Evolutionary conservation across 352 stramenopile genomes (phyloP), one percentile per base, ranked within the genome.

Genomic region (Globisporangium barbulae): DNA sequence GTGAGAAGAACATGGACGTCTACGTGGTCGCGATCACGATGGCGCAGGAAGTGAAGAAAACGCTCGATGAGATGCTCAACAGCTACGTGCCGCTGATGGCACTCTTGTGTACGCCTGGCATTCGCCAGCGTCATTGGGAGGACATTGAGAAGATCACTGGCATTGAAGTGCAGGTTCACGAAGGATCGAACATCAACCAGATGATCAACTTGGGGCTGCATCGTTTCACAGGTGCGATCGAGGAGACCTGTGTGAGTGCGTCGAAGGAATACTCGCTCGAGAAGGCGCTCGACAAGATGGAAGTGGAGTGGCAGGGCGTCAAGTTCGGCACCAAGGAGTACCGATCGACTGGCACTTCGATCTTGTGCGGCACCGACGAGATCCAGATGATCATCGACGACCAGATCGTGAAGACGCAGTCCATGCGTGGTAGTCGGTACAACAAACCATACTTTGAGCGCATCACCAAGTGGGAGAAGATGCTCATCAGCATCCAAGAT

Each of bases 401-500:
- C 69, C 94, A 98, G 73, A 97, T 98, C 47, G 91, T 98, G 28
- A 98, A 98, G 75, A 97, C 91, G 0, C 93, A 98, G 73, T 97
- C 93, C 19, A 98, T 98, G 92, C 84, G 91, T 31, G 92, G 93
- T 2, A 96, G 82, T 60, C 88, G 90, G 2, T 98, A 97, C 71
- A 97, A 98, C 69, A 92, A 97, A 37, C 89, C 93, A 8, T 97
- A 98, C 70, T 82, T 98, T 60, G 78, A 93, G 48, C 74, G 88
- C 13, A 95, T 97, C 44, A 78, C 72, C 49, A 75, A 75, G 50
- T 98, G 93, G 92, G 92, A 98, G 66, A 90, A 95, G 42, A 91
- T 94, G 64, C 74, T 98, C 9, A 88, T 89, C 28, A 80, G 78
- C n/a, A 80, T 97, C 21, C 89, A 98, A 65, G 89, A 97, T 45